Conservation (phyloP, 768 basidiomycete genomes). For the Lepiota subincarnata region DNA sequence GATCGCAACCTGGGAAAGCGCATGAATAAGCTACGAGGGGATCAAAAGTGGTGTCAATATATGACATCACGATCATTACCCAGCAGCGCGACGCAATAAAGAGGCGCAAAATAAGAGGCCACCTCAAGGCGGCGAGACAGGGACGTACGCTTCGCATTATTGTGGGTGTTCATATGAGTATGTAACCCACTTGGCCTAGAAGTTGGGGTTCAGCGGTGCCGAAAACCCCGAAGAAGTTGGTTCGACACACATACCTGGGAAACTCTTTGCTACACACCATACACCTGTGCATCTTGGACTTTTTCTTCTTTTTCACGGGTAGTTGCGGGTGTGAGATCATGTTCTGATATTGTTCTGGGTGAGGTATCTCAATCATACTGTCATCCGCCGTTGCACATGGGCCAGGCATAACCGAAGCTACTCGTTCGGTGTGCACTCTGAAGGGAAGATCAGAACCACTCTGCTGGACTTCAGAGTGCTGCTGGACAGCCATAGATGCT, state of each 20-base stretch:
- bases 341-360: not conserved
- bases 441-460: too few relatives aligned
- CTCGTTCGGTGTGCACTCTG: too few relatives aligned
- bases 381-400: not conserved
- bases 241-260: conserved; percentile 34
- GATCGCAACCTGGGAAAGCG: conserved; percentile 54
- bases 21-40: conserved; percentile 43
- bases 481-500: not conserved
- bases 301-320: conserved; percentile 33
- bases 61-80: not conserved
- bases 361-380: not conserved
- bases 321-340: not conserved
- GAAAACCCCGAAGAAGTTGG: not conserved
- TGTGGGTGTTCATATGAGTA: conserved; percentile 59
- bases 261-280: conserved; percentile 47
- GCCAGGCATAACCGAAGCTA: too few relatives aligned
- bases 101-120: not conserved
- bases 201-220: not conserved
- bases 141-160: conserved; percentile 45
- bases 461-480: not conserved
- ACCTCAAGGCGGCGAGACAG: not conserved
- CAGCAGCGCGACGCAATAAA: not conserved
- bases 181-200: conserved; percentile 48
- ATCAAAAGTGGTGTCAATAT: not conserved
- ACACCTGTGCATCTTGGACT: conserved; percentile 54